Evolutionary conservation across 2,329 filamentous ascomycete genomes (phyloP).

Genomic region (Colletotrichum coccodes): DNA sequence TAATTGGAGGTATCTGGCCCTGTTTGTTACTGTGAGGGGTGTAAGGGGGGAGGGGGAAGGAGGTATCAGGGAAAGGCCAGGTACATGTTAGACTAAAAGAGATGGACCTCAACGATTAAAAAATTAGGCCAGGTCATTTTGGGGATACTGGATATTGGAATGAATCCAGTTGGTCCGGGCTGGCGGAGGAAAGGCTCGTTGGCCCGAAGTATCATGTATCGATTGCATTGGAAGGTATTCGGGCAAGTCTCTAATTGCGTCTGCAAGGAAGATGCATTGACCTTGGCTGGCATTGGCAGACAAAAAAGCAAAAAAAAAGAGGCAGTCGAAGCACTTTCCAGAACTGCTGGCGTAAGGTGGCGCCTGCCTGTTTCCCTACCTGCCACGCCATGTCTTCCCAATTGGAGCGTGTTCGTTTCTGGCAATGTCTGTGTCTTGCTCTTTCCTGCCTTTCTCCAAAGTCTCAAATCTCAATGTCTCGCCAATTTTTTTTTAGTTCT

Average conservation of each 20-base stretch:
- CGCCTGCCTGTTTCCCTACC: neutral
- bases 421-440: neutral
- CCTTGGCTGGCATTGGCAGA: neutral
- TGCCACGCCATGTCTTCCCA: neutral
- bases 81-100: neutral
- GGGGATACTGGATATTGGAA: slow-evolving; percentile 25
- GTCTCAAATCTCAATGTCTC: slow-evolving; percentile 34
- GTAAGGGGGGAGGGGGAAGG: neutral
- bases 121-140: slow-evolving; percentile 22
- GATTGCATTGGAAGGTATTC: neutral
- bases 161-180: slow-evolving; percentile 29
- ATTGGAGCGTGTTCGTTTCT: neutral
- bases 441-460: slow-evolving; percentile 16
- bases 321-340: neutral
- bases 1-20: slow-evolving; percentile 30
- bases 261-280: neutral
- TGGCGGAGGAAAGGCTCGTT: slow-evolving; percentile 16
- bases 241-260: neutral
- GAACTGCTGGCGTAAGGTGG: neutral
- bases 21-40: slow-evolving; percentile 8
- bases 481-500: slow-evolving; percentile 47
- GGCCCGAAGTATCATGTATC: neutral
- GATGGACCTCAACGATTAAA: slow-evolving; percentile 31
- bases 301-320: neutral
- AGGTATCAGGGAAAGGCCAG: slow-evolving; percentile 15